Base-by-base conservation (phyloP, 441 rosid genomes). In the Syzygium malaccense region DNA sequence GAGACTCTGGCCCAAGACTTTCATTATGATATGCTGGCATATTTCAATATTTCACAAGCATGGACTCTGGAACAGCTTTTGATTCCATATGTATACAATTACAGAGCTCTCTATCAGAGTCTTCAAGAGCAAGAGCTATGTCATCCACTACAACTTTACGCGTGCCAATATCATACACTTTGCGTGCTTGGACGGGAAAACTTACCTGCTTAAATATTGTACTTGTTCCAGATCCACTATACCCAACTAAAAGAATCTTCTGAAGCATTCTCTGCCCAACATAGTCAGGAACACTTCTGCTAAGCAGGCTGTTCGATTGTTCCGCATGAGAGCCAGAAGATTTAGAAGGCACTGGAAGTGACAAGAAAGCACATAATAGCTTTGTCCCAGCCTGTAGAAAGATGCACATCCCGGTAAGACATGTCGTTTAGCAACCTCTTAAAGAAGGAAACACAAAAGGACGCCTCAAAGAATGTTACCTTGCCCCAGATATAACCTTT, bases 401-500 rank as follows among this genome's bases (percentile, higher is more conserved):
- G 80, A 75, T 91, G 32, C 78, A 92, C 88, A 92, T 90, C 64
- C 62, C 88, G 88, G 83, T 90, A 90, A 89, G 88, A 57, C 56
- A 85, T 57, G 53, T 45, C 85, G 68, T 55, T 88, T 86, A 66
- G 88, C 54, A 51, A 49, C 83, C 60, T 45, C 75, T 60, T 62
- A 37, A 37, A 45, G 48, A 62, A 48, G 41, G 20, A 66, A 60
- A 80, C 89, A 37, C 57, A 92, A 86, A 85, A 87, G 86, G 62
- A 33, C 62, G 26, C 17, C 85, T 90, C 86, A 80, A 23, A 71
- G 51, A 71, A 71, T 37, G 28, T 71, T 90, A 96, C 99, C 98
- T 95, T 98, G 93, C 96, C 99, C 99, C 99, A 98, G 89, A 98
- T 98, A 92, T 97, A 97, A 91, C 99, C 99, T 90, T 97, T 94